Conservation (phyloP, 257 asterid species). For the Nicotiana tabacum region DNA sequence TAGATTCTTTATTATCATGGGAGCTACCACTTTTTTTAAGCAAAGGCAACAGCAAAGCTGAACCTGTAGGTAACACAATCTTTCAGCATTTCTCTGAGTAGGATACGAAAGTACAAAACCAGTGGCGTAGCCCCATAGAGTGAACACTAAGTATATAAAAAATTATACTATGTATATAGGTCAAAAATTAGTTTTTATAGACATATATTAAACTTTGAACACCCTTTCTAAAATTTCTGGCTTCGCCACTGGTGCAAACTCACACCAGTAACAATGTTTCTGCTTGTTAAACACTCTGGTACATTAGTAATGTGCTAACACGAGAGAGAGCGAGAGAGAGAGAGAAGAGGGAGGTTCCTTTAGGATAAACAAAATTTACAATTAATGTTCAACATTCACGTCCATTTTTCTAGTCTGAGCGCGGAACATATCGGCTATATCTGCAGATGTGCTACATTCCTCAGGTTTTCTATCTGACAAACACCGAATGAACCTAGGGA, state of each 20-base stretch:
- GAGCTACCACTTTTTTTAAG: neutral
- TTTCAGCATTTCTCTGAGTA: too few relatives aligned
- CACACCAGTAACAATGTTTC: neutral
- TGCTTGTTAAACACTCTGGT: neutral
- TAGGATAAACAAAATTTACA: neutral
- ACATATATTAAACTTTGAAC: too few relatives aligned
- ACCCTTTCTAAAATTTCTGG: too few relatives aligned
- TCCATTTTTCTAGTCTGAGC: slow-evolving; percentile 79
- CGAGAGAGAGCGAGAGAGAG: neutral
- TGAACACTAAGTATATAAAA: too few relatives aligned
- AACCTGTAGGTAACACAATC: neutral
- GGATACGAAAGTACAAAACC: too few relatives aligned
- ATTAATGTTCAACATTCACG: slow-evolving; percentile 23
- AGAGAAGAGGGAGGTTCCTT: neutral
- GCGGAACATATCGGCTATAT: slow-evolving; percentile 64
- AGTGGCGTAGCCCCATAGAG: too few relatives aligned
- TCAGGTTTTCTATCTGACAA: slow-evolving; percentile 69
- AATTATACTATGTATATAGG: too few relatives aligned
- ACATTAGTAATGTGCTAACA: too few relatives aligned
- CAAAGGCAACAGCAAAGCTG: neutral
- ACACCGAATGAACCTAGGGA: slow-evolving; percentile 61
- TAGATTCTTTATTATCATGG: neutral
- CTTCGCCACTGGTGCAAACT: too few relatives aligned
- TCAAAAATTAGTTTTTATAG: too few relatives aligned
- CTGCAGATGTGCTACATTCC: slow-evolving; percentile 70